Evolutionary conservation across 805 yeast genomes (phyloP).

Genomic region (Saccharomycopsis malanga): DNA sequence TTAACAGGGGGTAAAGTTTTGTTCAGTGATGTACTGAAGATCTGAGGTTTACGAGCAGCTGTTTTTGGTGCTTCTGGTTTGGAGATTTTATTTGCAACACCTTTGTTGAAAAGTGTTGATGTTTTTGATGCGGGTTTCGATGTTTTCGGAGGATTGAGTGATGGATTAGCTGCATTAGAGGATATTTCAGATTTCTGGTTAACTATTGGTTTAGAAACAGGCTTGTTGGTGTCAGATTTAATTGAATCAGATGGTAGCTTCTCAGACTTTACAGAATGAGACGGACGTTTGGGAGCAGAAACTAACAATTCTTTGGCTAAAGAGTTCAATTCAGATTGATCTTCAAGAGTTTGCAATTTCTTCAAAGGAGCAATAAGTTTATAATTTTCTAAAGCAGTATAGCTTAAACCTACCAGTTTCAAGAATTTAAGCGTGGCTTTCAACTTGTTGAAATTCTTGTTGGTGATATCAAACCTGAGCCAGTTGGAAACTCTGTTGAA

Average conservation of each 20-base stretch:
- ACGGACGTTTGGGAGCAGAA: not conserved
- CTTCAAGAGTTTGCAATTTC: conserved; percentile 9
- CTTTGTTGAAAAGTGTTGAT: not conserved
- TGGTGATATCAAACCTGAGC: conserved; percentile 20
- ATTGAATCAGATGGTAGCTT: not conserved
- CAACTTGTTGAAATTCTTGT: conserved; percentile 10
- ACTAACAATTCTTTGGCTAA: conserved; percentile 5
- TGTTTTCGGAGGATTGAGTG: not conserved
- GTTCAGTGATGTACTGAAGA: no score
- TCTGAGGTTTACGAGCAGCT: no score
- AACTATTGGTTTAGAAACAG: no score
- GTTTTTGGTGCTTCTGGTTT: no score
- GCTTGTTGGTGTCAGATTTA: no score
- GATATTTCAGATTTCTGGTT: not conserved
- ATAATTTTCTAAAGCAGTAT: conserved; percentile 11
- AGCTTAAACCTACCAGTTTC: conserved; percentile 11
- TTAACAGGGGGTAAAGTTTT: not conserved
- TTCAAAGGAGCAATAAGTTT: conserved; percentile 18
- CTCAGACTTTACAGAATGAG: not conserved
- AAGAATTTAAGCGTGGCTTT: conserved; percentile 12
- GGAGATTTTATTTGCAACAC: not conserved
- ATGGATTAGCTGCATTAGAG: not conserved
- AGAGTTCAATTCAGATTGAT: conserved; percentile 6
- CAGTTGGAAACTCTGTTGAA: conserved; percentile 22
- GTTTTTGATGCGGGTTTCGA: not conserved